Evolutionary conservation across 179 eudicot genomes (phyloP).

Genomic region (Sideroxylon spinosum): DNA sequence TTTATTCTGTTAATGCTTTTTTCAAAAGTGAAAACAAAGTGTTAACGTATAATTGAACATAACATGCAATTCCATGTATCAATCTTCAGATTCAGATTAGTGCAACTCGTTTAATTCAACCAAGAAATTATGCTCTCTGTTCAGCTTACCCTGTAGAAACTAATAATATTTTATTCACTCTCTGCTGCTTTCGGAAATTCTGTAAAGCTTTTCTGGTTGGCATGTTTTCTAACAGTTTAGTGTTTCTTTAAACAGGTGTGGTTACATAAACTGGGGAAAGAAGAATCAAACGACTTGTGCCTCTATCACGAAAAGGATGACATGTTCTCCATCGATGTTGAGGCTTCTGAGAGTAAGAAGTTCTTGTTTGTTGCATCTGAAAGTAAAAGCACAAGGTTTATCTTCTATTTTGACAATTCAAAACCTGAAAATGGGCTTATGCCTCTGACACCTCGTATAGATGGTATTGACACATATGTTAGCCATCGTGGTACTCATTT

Average conservation of each 20-base stretch:
- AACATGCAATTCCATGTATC: background rate
- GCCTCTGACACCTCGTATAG: constrained; percentile 64
- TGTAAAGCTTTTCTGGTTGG: background rate
- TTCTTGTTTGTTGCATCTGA: constrained; percentile 71
- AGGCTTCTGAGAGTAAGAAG: constrained; percentile 74
- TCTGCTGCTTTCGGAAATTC: background rate
- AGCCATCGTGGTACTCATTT: constrained; percentile 89
- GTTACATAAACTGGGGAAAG: constrained; percentile 77
- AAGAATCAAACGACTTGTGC: constrained; percentile 60
- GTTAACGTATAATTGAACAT: background rate
- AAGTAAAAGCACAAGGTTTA: constrained; percentile 77
- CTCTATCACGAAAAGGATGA: constrained; percentile 94
- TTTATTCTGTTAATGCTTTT: background rate
- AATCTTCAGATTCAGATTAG: background rate
- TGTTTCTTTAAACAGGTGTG: constrained; percentile 48
- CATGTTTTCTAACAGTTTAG: constrained; percentile 9
- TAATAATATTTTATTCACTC: background rate
- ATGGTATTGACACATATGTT: constrained; percentile 72
- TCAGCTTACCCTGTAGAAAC: constrained; percentile 1
- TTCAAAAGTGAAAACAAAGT: background rate
- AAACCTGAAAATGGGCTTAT: constrained; percentile 56
- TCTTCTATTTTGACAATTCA: constrained; percentile 59
- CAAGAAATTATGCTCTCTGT: background rate
- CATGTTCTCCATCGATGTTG: constrained; percentile 57
- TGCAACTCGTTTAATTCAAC: constrained; percentile 1